Conservation (phyloP, 2,329 filamentous ascomycete genomes). For the Alternaria novae-zelandiae region DNA sequence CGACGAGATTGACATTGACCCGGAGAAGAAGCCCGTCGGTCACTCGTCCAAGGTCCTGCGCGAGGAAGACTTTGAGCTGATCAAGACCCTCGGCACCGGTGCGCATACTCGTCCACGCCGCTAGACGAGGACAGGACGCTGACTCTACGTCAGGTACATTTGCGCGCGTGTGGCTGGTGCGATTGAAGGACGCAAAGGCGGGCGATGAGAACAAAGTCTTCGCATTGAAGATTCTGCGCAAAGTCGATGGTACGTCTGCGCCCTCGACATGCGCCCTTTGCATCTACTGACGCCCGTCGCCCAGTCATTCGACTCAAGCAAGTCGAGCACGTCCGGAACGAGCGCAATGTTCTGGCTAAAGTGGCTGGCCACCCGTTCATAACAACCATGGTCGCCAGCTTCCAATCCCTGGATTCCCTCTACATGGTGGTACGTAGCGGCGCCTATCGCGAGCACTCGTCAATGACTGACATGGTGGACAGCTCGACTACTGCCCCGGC, state of each 20-base stretch:
- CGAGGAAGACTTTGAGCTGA: constrained; percentile 70
- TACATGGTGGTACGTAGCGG: constrained; percentile 70
- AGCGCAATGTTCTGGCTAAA: constrained; percentile 77
- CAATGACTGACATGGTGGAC: constrained; percentile 23
- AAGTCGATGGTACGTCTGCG: constrained; percentile 55
- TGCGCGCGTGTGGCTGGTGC: constrained; percentile 80
- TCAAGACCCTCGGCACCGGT: constrained; percentile 81
- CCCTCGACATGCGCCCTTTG: constrained; percentile 1
- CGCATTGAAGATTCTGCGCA: constrained; percentile 79
- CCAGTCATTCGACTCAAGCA: constrained; percentile 82
- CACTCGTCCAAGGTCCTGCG: constrained; percentile 56
- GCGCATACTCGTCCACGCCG: constrained; percentile 27
- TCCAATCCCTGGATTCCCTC: constrained; percentile 77
- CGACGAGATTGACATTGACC: constrained; percentile 52
- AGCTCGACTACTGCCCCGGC: constrained; percentile 80
- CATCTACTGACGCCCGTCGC: constrained; percentile 27
- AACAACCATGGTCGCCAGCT: constrained; percentile 77
- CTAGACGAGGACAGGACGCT: constrained; percentile 15
- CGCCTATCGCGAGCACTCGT: neutral
- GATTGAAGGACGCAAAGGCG: constrained; percentile 61
- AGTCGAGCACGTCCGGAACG: constrained; percentile 84
- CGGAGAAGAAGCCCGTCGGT: constrained; percentile 54
- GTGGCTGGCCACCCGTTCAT: constrained; percentile 85
- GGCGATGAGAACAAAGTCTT: constrained; percentile 71
- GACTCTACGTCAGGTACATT: constrained; percentile 68